These are phyloP conservation scores for Monosporascus sp. DNA, from an alignment of 2,329 filamentous ascomycete species.

Conservation along the genomic window DNA sequence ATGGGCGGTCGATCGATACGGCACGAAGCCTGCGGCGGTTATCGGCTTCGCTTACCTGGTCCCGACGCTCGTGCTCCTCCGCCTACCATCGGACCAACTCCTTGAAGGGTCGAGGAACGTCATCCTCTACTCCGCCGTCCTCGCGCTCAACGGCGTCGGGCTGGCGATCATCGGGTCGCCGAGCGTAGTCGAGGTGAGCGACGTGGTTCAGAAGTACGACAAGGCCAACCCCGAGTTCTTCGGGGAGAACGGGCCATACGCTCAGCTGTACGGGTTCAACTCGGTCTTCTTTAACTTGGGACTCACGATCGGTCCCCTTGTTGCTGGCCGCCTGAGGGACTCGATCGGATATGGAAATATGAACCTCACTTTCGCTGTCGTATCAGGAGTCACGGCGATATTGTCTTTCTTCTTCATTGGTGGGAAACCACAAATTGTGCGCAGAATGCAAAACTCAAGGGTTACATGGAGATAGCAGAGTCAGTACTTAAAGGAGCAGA, in stretches of 20 bases:
- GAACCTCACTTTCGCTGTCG: constrained; percentile 44
- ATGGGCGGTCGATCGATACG: constrained; percentile 32
- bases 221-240: constrained; percentile 51
- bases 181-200: constrained; percentile 52
- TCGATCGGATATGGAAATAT: constrained; percentile 53
- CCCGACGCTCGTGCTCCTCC: constrained; percentile 55
- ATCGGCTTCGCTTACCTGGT: constrained; percentile 49
- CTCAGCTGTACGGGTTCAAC: constrained; percentile 61
- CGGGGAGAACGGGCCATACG: constrained; percentile 53
- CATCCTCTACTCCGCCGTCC: constrained; percentile 20
- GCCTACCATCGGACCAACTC: constrained; percentile 45
- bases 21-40: constrained; percentile 27
- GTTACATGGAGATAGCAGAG: too few species aligned
- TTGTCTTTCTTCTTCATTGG: constrained; percentile 42
- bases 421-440: constrained; percentile 26
- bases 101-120: constrained; percentile 13
- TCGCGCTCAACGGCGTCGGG: constrained; percentile 43
- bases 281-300: constrained; percentile 59
- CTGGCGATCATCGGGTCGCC: constrained; percentile 50
- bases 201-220: constrained; percentile 51
- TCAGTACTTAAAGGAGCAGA: too few species aligned
- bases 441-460: too few species aligned
- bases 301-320: constrained; percentile 53
- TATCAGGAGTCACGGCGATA: constrained; percentile 39
- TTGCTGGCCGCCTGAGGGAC: constrained; percentile 48